Evolutionary conservation across 768 basidiomycete species (phyloP), one percentile per base, ranked within the genome.

Genomic region (Lactarius indigo): DNA sequence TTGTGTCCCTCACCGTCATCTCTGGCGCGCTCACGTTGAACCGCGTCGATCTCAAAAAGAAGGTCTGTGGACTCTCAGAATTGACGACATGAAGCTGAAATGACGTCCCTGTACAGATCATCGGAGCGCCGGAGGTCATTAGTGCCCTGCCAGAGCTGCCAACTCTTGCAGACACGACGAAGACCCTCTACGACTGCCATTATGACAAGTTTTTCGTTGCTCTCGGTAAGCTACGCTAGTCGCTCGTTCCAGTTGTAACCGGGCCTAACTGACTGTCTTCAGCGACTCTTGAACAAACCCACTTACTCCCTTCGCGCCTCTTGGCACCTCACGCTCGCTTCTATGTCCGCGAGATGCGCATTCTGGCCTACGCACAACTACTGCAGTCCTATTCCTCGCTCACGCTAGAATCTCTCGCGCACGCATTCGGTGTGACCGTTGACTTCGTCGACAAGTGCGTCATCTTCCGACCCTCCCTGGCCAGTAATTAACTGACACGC

Each of bases 301-400:
- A 91, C 73, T 88, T 98, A 69, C 78, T 94, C n/a, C 90, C 94
- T 15, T 95, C 92, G 3, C 91, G 92, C 50, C 78, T 95, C 65
- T 85, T 98, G 57, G 84, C 88, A 2, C 91, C 89, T 0, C 97
- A 98, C 75, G 84, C 93, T 0, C 86, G 92, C 9, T 96, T 82
- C 79, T 98, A 97, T 76, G 84, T 95, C 35, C 89, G 96, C 65
- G 96, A 98, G 77, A 94, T 98, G 92, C 88, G 97, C 39, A 94
- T 98, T 70, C 86, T 91, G 23, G 95, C 96, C 1, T 98, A 97
- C 78, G 79, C 83, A 31, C 96, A 98, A 73, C 82, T 98, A 5
- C 81, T 99, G n/a, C 93, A 98, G 75, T 88, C 85, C 12, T 99
- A 98, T 75, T 84, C 89, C 42, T 91, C 89, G 64, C 82, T 98